phyloP scores from a whole-genome alignment of 2,329 filamentous ascomycete genomes.

The Scortechinia acanthostroma region DNA sequence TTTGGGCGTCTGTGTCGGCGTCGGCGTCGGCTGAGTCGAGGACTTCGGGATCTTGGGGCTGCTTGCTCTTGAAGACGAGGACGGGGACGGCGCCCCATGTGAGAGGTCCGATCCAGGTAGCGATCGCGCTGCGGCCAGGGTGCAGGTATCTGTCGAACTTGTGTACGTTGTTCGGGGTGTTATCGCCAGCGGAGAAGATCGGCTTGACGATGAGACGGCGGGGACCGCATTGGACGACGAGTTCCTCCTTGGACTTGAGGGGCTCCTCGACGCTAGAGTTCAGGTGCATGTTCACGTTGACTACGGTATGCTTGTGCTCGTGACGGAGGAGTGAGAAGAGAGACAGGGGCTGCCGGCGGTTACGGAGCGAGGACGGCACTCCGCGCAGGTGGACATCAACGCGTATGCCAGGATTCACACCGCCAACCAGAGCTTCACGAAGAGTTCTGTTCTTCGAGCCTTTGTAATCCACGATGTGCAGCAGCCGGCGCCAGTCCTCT shows the following conservation, averaged over 20 bases:
- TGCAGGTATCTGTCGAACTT: conserved; percentile 91
- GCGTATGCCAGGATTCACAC: conserved; percentile 74
- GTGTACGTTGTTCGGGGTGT: conserved; percentile 91
- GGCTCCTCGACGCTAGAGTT: conserved; percentile 70
- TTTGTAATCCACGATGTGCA: conserved; percentile 85
- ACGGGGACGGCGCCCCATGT: conserved; percentile 89
- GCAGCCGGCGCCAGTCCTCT: conserved; percentile 77
- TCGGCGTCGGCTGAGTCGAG: conserved; percentile 24
- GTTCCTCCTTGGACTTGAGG: conserved; percentile 83
- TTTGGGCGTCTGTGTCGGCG: too few species aligned
- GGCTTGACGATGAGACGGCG: conserved; percentile 83
- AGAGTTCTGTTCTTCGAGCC: conserved; percentile 70
- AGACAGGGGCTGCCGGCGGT: conserved; percentile 53
- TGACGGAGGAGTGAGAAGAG: conserved; percentile 85
- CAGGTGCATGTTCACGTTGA: conserved; percentile 85
- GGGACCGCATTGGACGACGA: conserved; percentile 85
- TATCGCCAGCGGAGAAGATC: conserved; percentile 80
- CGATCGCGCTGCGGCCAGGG: conserved; percentile 81
- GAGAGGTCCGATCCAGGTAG: conserved; percentile 81
- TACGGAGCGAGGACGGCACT: conserved; percentile 36
- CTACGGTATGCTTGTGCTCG: conserved; percentile 84
- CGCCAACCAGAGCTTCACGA: conserved; percentile 81
- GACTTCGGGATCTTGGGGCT: conserved; percentile 26
- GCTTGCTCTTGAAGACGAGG: conserved; percentile 72
- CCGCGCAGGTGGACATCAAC: conserved; percentile 70